These are phyloP conservation scores for Avena sativa DNA, from an alignment of 176 grass and related monocot species.

Conservation along the genomic window DNA sequence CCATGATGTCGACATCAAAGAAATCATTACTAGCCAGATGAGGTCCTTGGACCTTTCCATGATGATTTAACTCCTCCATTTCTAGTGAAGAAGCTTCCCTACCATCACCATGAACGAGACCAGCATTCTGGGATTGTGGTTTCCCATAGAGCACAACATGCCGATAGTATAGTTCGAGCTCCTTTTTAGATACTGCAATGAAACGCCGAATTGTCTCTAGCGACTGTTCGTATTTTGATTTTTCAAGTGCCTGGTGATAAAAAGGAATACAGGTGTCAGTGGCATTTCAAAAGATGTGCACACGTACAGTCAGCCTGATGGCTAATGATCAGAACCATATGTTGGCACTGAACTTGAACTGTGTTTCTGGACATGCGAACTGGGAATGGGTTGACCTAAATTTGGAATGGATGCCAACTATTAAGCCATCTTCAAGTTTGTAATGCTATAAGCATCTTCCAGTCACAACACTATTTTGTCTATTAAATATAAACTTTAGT, in stretches of 20 bases:
- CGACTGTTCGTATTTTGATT: conserved; percentile 95
- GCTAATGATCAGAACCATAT: conserved; percentile 27
- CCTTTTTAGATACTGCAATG: conserved; percentile 82
- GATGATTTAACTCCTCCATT: conserved; percentile 5
- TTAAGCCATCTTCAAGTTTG: background rate
- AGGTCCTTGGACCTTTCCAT: conserved; percentile 28
- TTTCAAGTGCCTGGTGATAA: conserved; percentile 87
- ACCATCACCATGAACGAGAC: conserved; percentile 52
- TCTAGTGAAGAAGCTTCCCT: conserved; percentile 35
- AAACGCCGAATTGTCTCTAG: conserved; percentile 77
- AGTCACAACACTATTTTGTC: background rate
- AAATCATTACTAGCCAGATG: conserved; percentile 27
- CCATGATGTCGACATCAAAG: conserved; percentile 29
- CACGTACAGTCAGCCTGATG: background rate
- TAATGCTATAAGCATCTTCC: background rate
- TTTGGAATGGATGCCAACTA: conserved; percentile 25
- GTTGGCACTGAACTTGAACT: background rate
- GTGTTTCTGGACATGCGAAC: background rate
- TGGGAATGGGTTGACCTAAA: background rate
- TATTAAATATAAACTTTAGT: background rate
- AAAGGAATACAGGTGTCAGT: conserved; percentile 29
- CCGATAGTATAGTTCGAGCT: conserved; percentile 81
- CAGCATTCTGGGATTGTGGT: conserved; percentile 56
- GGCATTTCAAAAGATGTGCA: conserved; percentile 6
- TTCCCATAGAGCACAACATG: conserved; percentile 87